Evolutionary conservation across 1,139 yeast species (phyloP).

Genomic region (Kodamaea fungicola): DNA sequence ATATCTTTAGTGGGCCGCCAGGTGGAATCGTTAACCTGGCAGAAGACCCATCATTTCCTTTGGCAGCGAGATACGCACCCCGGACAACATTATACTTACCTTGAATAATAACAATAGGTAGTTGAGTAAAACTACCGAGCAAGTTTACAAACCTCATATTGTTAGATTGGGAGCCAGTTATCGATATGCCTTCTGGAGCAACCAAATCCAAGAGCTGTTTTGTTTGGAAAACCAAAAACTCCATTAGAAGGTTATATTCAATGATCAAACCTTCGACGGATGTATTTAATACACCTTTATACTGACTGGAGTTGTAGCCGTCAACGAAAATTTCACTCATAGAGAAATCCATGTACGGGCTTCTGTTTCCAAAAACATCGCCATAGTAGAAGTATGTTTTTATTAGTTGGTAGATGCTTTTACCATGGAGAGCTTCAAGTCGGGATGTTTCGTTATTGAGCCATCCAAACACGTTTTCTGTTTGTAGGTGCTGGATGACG

Average conservation of each 20-base stretch:
- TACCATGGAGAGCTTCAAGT: conserved; percentile 13
- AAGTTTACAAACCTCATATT: conserved; percentile 40
- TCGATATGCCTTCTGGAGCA: conserved; percentile 18
- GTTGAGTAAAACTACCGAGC: conserved; percentile 19
- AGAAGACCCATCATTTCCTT: conserved; percentile 9
- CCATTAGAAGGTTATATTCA: conserved; percentile 43
- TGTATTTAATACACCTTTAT: conserved; percentile 4
- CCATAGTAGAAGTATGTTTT: conserved; percentile 47
- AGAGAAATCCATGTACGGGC: conserved; percentile 48
- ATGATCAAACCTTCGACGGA: conserved; percentile 25
- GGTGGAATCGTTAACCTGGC: conserved; percentile 3
- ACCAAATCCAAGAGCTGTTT: conserved; percentile 33
- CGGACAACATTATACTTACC: conserved; percentile 29
- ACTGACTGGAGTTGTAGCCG: conserved; percentile 30
- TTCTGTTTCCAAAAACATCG: conserved; percentile 54
- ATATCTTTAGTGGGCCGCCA: conserved; percentile 9
- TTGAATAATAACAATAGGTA: conserved; percentile 18
- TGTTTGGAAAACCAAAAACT: conserved; percentile 51
- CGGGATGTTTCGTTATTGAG: conserved; percentile 30
- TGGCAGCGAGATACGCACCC: conserved; percentile 33
- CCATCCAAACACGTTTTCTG: conserved; percentile 20
- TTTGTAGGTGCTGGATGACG: conserved; percentile 4
- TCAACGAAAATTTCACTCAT: conserved; percentile 50
- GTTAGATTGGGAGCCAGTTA: conserved; percentile 51
- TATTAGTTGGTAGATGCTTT: conserved; percentile 29